phyloP scores from a whole-genome alignment of 2,329 filamentous ascomycete species.

The Aspergillaceae sp. region DNA sequence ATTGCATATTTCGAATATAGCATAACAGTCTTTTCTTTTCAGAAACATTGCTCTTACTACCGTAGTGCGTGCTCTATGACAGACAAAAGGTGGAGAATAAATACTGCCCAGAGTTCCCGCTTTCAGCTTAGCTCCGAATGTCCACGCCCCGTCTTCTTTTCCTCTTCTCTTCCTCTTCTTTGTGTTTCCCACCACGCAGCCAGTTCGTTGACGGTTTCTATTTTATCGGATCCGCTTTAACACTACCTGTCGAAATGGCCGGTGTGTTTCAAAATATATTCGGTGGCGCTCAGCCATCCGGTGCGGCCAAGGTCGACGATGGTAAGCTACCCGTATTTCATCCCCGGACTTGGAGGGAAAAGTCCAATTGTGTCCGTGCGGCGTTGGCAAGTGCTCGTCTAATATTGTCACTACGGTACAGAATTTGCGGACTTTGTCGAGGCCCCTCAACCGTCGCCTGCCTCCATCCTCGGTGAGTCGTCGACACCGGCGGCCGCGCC shows the following conservation, averaged over 20 bases:
- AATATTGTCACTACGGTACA: constrained; percentile 29
- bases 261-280: constrained; percentile 34
- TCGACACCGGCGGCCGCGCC: constrained; percentile 41
- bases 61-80: too few relatives aligned
- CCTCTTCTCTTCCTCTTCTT: constrained; percentile 8
- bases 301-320: constrained; percentile 26
- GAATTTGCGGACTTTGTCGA: constrained; percentile 93
- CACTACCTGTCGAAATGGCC: constrained; percentile 25
- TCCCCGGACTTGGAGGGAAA: not conserved
- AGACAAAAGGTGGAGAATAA: not conserved
- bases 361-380: not conserved
- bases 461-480: constrained; percentile 38
- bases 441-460: constrained; percentile 57
- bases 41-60: too few relatives aligned
- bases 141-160: constrained; percentile 12
- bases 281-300: constrained; percentile 24
- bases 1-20: not conserved
- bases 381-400: not conserved
- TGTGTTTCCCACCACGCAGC: constrained; percentile 14
- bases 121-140: constrained; percentile 12
- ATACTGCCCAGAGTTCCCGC: constrained; percentile 6
- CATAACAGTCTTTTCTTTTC: too few relatives aligned
- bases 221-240: constrained; percentile 6
- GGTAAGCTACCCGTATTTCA: constrained; percentile 17
- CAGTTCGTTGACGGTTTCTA: constrained; percentile 3